Conservation (phyloP, 2,329 filamentous ascomycete species). For the Pestalotiopsis fici region DNA sequence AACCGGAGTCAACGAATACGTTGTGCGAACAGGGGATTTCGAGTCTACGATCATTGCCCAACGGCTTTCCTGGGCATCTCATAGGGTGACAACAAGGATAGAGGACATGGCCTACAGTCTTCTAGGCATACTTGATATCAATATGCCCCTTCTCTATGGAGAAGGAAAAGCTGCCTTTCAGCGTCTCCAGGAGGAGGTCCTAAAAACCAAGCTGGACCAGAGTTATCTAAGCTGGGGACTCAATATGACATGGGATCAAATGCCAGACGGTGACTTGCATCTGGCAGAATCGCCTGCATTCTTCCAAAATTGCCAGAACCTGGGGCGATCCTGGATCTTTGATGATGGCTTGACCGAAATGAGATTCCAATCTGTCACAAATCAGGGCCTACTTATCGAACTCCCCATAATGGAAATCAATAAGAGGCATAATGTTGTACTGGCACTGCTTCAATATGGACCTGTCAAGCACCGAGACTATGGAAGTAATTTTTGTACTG, state of each 20-base stretch:
- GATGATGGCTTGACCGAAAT: neutral
- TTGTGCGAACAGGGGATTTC: neutral
- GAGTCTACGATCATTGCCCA: neutral
- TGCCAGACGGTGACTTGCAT: neutral
- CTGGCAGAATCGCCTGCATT: neutral
- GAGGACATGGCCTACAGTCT: slow-evolving; percentile 11
- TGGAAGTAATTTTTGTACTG: neutral
- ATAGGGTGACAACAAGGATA: slow-evolving; percentile 1
- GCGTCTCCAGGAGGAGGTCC: slow-evolving; percentile 6
- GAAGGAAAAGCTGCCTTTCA: slow-evolving; percentile 6
- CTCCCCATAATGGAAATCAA: neutral
- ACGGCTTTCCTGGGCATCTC: slow-evolving; percentile 5
- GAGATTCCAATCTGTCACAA: neutral
- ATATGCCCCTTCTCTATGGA: slow-evolving; percentile 11
- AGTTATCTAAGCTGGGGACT: neutral
- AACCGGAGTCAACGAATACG: neutral
- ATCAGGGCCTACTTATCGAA: neutral
- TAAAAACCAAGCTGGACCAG: neutral
- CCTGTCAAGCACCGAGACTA: too few species aligned
- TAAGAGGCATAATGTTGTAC: neutral
- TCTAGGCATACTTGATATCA: slow-evolving; percentile 9
- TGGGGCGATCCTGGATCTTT: too few species aligned
- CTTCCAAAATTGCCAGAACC: neutral
- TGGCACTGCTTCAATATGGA: neutral
- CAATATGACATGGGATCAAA: neutral